phyloP scores from a whole-genome alignment of 1,139 yeast species.

The Diutina mesorugosa region DNA sequence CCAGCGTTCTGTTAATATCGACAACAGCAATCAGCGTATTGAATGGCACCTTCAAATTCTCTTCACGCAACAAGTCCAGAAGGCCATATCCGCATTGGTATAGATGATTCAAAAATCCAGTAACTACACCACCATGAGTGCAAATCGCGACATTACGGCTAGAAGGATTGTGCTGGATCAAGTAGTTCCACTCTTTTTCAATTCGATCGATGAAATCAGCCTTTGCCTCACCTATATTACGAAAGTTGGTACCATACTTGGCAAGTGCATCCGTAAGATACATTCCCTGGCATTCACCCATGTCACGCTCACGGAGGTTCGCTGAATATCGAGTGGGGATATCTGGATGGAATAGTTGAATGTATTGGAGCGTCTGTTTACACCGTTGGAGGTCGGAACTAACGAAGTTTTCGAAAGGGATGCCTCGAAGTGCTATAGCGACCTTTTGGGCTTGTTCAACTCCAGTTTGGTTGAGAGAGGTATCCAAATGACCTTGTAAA shows the following conservation, averaged over 20 bases:
- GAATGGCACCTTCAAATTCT: slow-evolving; percentile 47
- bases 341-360: slow-evolving; percentile 16
- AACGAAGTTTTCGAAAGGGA: slow-evolving; percentile 37
- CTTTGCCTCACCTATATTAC: slow-evolving; percentile 31
- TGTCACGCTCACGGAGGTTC: slow-evolving; percentile 57
- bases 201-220: slow-evolving; percentile 37
- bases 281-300: slow-evolving; percentile 80
- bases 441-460: slow-evolving; percentile 38
- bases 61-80: slow-evolving; percentile 19
- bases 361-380: slow-evolving; percentile 33
- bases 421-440: slow-evolving; percentile 24
- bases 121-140: slow-evolving; percentile 82
- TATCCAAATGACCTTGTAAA: slow-evolving; percentile 63
- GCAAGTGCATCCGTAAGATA: slow-evolving; percentile 49
- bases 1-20: slow-evolving; percentile 31
- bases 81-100: slow-evolving; percentile 27
- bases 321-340: background rate
- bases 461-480: slow-evolving; percentile 49
- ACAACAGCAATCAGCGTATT: slow-evolving; percentile 63
- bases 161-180: slow-evolving; percentile 22
- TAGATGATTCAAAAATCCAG: slow-evolving; percentile 40
- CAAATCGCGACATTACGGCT: slow-evolving; percentile 46
- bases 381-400: slow-evolving; percentile 57
- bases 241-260: slow-evolving; percentile 21
- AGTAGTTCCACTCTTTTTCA: slow-evolving; percentile 28